Base-by-base conservation (phyloP, 352 stramenopile species). In the Peronospora farinosa region DNA sequence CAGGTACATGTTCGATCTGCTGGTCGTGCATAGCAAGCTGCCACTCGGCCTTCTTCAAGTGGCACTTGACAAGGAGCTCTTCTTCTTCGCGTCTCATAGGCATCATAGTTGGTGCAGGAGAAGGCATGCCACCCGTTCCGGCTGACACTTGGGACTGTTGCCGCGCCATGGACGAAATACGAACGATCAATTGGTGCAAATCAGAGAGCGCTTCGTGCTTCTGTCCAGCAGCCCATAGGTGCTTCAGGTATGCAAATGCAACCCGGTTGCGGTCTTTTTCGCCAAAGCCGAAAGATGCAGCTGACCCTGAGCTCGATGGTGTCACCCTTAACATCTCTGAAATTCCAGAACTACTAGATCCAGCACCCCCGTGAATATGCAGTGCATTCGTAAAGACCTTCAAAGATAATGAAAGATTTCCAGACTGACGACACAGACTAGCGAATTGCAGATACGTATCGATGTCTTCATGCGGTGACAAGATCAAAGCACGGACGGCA, bases 201-300 rank as follows among this genome's bases (percentile, higher is more conserved):
- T 96, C 75, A 10, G 72, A 58, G 8, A 97, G 75, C 7, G 93
- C 92, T 67, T 97, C 86, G 35, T 84, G 66, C 57, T 88, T 88
- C 19, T 96, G 67, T 36, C 76, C 88, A 23, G 90, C 87, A 17
- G 84, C 76, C 93, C 93, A 98, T 5, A 96, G 61, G 49, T 98
- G 94, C 63, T 98, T 98, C 23, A 97, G 61, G 65, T 95, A 98
- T 28, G 93, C 95, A 66, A 97, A 98, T 30, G 92, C 72, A 9
- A 92, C 95, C 11, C 96, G 78, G 16, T 89, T 83, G 40, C 97
- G 88, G 51, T 98, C 90, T 23, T 96, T 92, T 35, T 91, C 78
- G 1, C 75, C 77, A 47, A 88, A 90, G 0, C 75, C 79, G 19
- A 88, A 79, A 0, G 67, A 57, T 8, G 57, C 51, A n/a, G 46